A percentile compares a stretch with the other conserved stretches of the same genome.
These are phyloP conservation scores for Backusella liffmaniae DNA, from an alignment of 192 early-diverging fungal species.

Conservation along the genomic window DNA sequence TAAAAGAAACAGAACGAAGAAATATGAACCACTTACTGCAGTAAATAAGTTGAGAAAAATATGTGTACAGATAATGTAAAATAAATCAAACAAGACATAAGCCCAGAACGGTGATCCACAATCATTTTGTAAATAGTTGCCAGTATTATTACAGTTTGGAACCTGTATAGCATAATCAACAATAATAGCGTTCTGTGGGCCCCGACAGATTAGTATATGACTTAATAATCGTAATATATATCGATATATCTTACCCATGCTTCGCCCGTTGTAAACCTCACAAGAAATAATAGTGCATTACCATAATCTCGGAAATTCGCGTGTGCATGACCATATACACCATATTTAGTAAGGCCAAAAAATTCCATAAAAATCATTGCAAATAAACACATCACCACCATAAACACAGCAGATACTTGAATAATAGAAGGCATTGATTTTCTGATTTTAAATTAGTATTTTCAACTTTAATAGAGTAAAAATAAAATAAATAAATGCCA, in stretches of 20 bases:
- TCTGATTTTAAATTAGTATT: background rate
- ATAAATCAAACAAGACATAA: slow-evolving; percentile 52
- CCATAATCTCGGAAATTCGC: slow-evolving; percentile 52
- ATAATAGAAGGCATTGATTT: slow-evolving; percentile 33
- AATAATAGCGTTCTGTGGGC: slow-evolving; percentile 48
- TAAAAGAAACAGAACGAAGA: background rate
- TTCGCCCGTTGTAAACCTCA: slow-evolving; percentile 56
- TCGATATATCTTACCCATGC: slow-evolving; percentile 22
- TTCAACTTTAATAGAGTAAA: background rate
- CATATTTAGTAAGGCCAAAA: slow-evolving; percentile 56
- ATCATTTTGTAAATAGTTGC: slow-evolving; percentile 45
- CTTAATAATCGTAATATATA: background rate
- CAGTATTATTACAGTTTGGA: slow-evolving; percentile 49
- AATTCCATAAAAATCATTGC: slow-evolving; percentile 57
- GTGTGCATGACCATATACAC: slow-evolving; percentile 36
- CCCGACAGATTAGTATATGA: background rate
- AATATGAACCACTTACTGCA: slow-evolving; percentile 35
- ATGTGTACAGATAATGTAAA: slow-evolving; percentile 60
- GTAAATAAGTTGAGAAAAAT: slow-evolving; percentile 62
- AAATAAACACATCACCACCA: slow-evolving; percentile 42
- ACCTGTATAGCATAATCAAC: slow-evolving; percentile 46
- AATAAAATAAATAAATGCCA: background rate
- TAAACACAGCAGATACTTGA: slow-evolving; percentile 34
- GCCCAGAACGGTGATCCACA: slow-evolving; percentile 54
- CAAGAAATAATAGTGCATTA: slow-evolving; percentile 44